These are phyloP conservation scores for Scleroderma bovista DNA, from an alignment of 768 basidiomycete genomes.

Conservation along the genomic window DNA sequence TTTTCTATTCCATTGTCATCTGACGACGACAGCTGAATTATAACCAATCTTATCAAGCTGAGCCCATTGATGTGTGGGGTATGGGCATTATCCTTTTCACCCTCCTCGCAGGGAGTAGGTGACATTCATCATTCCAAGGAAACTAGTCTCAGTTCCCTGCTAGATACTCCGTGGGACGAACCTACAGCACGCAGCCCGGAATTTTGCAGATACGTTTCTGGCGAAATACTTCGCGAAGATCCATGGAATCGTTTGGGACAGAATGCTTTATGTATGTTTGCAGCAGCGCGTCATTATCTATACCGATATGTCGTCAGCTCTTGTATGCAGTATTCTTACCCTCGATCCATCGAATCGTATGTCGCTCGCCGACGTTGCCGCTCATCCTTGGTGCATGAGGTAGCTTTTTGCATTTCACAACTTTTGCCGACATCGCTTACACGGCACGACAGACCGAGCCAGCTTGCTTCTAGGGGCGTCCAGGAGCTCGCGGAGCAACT, in stretches of 20 bases:
- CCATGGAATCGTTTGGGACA: constrained; percentile 74
- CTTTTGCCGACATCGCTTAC: neutral
- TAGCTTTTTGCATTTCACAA: constrained; percentile 22
- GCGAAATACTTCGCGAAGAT: constrained; percentile 62
- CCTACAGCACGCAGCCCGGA: constrained; percentile 78
- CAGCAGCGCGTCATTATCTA: neutral
- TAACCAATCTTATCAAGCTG: constrained; percentile 71
- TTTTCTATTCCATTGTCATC: neutral
- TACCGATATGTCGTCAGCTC: constrained; percentile 40
- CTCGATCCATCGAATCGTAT: constrained; percentile 65
- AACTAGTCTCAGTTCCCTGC: neutral
- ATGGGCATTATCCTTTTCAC: constrained; percentile 93
- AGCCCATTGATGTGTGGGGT: constrained; percentile 95
- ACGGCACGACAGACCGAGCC: constrained; percentile 49
- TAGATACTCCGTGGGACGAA: constrained; percentile 98
- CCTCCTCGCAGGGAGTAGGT: constrained; percentile 82
- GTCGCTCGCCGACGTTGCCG: constrained; percentile 49
- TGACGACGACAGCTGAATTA: constrained; percentile 49
- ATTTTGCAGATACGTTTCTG: constrained; percentile 67
- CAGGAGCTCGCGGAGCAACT: constrained; percentile 62
- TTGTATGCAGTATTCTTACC: constrained; percentile 70
- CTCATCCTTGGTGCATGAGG: constrained; percentile 76
- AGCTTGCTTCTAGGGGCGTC: constrained; percentile 50
- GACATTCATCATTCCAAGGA: constrained; percentile 1
- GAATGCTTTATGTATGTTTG: constrained; percentile 55